Evolutionary conservation across 2,329 filamentous ascomycete genomes (phyloP).

Genomic region (Ceratocystis smalleyi): DNA sequence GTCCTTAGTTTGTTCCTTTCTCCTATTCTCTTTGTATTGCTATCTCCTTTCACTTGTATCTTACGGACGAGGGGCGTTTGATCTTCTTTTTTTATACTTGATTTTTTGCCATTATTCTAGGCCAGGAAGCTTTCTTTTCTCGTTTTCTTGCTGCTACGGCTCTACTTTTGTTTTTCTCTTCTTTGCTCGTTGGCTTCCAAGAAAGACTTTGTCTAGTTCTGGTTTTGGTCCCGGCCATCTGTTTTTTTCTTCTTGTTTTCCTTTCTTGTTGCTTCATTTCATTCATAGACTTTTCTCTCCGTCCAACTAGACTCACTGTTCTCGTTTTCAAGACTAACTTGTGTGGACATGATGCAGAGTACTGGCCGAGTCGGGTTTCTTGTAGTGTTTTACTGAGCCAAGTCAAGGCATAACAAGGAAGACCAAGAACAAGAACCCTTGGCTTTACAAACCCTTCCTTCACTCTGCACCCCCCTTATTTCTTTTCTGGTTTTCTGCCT

Average conservation of each 20-base stretch:
- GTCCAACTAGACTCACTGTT: constrained; percentile 7
- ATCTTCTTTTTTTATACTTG: neutral
- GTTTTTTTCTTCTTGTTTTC: neutral
- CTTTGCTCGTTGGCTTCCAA: neutral
- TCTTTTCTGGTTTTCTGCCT: neutral
- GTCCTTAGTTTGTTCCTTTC: neutral
- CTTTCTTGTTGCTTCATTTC: no score
- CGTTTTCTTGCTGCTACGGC: neutral
- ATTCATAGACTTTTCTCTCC: constrained; percentile 4
- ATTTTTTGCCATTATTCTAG: neutral
- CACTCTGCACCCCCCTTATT: constrained; percentile 14
- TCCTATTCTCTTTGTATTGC: constrained; percentile 1
- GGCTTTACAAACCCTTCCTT: neutral
- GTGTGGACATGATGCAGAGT: constrained; percentile 9
- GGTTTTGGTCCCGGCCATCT: neutral
- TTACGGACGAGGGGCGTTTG: neutral
- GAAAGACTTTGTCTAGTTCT: neutral
- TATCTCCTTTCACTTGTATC: constrained; percentile 3
- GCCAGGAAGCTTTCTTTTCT: neutral
- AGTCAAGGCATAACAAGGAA: neutral
- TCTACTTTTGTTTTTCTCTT: neutral
- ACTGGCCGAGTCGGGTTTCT: constrained; percentile 14
- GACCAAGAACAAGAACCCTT: neutral
- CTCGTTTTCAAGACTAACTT: constrained; percentile 8
- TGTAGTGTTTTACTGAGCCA: constrained; percentile 2